Evolutionary conservation across 1,139 yeast species (phyloP), one percentile per base, ranked within the genome.

Genomic region (Hanseniaspora gamundiae): DNA sequence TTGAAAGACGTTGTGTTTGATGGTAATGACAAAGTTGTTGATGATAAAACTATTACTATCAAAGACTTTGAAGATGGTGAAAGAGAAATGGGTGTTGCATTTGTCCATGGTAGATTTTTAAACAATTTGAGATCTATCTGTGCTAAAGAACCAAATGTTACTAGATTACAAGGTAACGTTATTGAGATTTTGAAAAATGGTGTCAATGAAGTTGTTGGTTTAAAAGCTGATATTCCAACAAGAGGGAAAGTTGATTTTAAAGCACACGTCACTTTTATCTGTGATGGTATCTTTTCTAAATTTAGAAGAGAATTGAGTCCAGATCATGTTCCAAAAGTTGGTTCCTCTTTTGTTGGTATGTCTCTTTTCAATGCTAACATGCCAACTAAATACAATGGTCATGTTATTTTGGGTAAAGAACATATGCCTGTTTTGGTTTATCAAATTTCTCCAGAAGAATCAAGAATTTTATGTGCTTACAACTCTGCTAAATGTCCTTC

Each of bases 271-370:
- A 81, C 88, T 6, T 70, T 88, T 33, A 74, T 84, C 45, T 86
- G 95, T 57, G 99, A 91, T 63, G 99, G 99, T 45, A 88, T 91
- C 48, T 87, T 86, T 57, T 86, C 96, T 48, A 87, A 82, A 61
- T 87, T 91, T 68, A 76, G 99, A 59, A 84, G 79, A 59, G 80
- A 79, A 50, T 69, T 83, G 44, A 63, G 73, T 16, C 67, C 73
- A 16, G 66, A 71, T 30, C 72, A 75, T 52, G 70, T 72, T 22
- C 93, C 96, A 4, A 56, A 62, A 1, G 75, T 85, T 24, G 84
- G 80, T 24, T 85, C 95, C 5, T 82, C 91, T 56, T 93, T 91
- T 61, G 82, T 88, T 22, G 97, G 95, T 2, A 66, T 91, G 53
- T 78, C 83, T 42, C 69, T 91, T 52, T 68, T 72, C 50, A 68